Evolutionary conservation across 1,284 basidiomycete genomes (phyloP).

Genomic region (Rhodotorula sp.): DNA sequence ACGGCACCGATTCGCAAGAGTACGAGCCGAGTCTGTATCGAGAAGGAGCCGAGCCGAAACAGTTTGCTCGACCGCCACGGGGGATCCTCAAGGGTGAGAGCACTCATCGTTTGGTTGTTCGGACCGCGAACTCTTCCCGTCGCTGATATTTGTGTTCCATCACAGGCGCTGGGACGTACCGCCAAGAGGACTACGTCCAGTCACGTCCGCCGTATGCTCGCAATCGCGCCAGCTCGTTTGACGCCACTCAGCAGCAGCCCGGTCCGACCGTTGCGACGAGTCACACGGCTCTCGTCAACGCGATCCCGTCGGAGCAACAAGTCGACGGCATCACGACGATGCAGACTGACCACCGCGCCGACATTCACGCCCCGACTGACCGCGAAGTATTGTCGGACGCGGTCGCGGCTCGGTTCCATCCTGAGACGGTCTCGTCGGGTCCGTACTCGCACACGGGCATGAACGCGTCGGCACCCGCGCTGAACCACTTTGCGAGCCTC

Average conservation of each 20-base stretch:
- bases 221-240: slow-evolving; percentile 50
- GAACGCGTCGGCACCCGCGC: slow-evolving; percentile 82
- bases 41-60: slow-evolving; percentile 56
- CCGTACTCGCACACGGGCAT: slow-evolving; percentile 63
- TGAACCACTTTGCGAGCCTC: slow-evolving; percentile 54
- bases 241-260: slow-evolving; percentile 43
- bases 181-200: slow-evolving; percentile 35
- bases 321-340: slow-evolving; percentile 39
- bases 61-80: slow-evolving; percentile 55
- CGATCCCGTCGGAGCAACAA: slow-evolving; percentile 39
- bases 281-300: slow-evolving; percentile 36
- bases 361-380: slow-evolving; percentile 26
- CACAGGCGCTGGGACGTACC: slow-evolving; percentile 36
- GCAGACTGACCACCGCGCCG: slow-evolving; percentile 29
- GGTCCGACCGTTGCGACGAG: slow-evolving; percentile 32
- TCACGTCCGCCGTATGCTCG: slow-evolving; percentile 41
- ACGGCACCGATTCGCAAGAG: slow-evolving; percentile 53
- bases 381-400: slow-evolving; percentile 19
- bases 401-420: slow-evolving; percentile 13
- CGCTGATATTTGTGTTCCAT: not conserved
- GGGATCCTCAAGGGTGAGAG: slow-evolving; percentile 81
- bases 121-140: not conserved
- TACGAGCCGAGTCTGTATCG: slow-evolving; percentile 60
- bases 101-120: no score
- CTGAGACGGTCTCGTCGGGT: slow-evolving; percentile 6